Base-by-base conservation (phyloP, 1,139 yeast genomes). In the Candida gigantensis region DNA sequence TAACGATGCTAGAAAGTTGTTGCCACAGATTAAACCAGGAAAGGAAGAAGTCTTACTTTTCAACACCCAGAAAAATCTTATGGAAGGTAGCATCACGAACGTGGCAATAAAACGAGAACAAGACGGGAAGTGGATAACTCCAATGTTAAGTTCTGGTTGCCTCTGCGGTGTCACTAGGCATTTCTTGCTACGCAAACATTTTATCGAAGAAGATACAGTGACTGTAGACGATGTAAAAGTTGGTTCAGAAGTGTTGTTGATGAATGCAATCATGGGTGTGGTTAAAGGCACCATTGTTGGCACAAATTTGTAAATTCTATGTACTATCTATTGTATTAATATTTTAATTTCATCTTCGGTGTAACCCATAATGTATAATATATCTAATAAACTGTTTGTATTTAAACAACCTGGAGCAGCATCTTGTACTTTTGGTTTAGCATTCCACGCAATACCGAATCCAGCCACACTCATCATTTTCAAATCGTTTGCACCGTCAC, bases 401-500 rank as follows among this genome's bases (percentile, higher is more conserved):
- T 92, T 92, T 50, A 94, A 70, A 46, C 86, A 74, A 30, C 87
- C 72, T 8, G 97, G 97, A 0, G 98, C 98, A 49, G 67, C 63
- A 40, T 61, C 52, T 57, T 88, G 97, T 3, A 94, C 98, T 45
- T 74, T 79, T 21, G 97, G 97, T 58, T 94, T 94, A 12, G 98
- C 98, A 57, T 89, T 85, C 94, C 96, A 94, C 0, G 98, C 98
- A 41, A 94, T 73, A 13, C 98, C 98, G 58, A 81, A 86, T 0
- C 98, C 97, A 2, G 96, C 97, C 13, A 65, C 79, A 3, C 71
- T 76, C 97, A 94, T 92, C 90, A 95, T 95, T 29, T 78, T 77
- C 56, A 94, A 69, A 61, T 94, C 99, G 53, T 94, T 94, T 17
- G 97, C 96, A 21, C 98, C 98, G 57, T 94, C 98, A 20, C 99